A percentile compares a stretch with the other conserved stretches of the same genome.
phyloP scores from a whole-genome alignment of 495 filamentous ascomycete genomes.

The Podospora tetraspora region DNA sequence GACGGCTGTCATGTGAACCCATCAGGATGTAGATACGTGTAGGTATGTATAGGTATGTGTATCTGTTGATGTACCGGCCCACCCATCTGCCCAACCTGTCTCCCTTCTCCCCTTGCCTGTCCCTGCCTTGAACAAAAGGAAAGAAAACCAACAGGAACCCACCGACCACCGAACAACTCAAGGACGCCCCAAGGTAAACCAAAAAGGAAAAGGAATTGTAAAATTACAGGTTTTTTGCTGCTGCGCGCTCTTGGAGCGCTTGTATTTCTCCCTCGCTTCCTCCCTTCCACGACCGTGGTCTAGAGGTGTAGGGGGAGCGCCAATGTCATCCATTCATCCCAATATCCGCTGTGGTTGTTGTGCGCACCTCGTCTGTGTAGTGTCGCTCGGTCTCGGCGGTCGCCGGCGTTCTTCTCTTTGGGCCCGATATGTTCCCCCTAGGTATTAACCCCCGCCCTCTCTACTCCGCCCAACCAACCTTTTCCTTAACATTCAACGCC shows the following conservation, averaged over 20 bases:
- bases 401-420: background rate
- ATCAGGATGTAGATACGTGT: background rate
- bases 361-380: background rate
- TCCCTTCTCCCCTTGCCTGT: background rate
- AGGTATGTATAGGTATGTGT: background rate
- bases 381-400: background rate
- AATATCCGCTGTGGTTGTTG: background rate
- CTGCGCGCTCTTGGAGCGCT: background rate
- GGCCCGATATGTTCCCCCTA: background rate
- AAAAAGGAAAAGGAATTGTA: background rate
- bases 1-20: too few relatives aligned
- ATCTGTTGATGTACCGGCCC: background rate
- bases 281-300: background rate
- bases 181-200: background rate
- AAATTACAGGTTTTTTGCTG: background rate
- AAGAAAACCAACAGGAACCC: background rate
- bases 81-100: too few relatives aligned
- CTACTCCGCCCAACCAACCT: conserved; percentile 48
- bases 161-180: background rate
- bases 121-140: too few relatives aligned
- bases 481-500: conserved; percentile 59
- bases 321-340: background rate
- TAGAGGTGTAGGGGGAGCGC: background rate
- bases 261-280: background rate
- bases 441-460: background rate